phyloP scores from a whole-genome alignment of 2,329 filamentous ascomycete species.

The Clonostachys solani region DNA sequence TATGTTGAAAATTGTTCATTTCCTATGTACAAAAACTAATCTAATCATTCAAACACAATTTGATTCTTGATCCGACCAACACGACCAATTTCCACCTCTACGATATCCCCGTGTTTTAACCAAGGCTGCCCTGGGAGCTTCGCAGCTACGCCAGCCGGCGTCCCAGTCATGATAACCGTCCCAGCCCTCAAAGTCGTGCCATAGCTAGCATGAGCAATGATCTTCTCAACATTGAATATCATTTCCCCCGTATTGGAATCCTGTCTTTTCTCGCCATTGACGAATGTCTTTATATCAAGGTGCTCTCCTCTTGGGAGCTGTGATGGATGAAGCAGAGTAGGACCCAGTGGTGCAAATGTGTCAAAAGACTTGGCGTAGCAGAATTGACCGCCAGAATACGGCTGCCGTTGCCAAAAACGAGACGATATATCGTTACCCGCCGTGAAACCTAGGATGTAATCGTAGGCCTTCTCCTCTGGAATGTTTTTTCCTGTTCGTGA shows the following conservation, averaged over 20 bases:
- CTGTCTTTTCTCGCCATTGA: slow-evolving; percentile 41
- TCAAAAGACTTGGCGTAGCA: slow-evolving; percentile 46
- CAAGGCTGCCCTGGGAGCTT: slow-evolving; percentile 35
- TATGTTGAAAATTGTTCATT: too few species aligned
- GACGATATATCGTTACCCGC: slow-evolving; percentile 49
- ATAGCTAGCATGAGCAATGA: slow-evolving; percentile 41
- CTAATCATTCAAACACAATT: slow-evolving; percentile 30
- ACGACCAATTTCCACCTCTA: slow-evolving; percentile 34
- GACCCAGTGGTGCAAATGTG: slow-evolving; percentile 46
- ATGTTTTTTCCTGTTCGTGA: too few species aligned
- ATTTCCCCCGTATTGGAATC: slow-evolving; percentile 39
- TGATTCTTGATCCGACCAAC: slow-evolving; percentile 25
- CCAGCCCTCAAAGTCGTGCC: slow-evolving; percentile 46
- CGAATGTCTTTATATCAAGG: slow-evolving; percentile 19
- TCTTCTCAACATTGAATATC: slow-evolving; percentile 40
- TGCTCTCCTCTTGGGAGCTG: slow-evolving; percentile 6
- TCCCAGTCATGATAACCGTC: slow-evolving; percentile 45
- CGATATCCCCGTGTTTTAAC: slow-evolving; percentile 33
- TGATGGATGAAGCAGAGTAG: slow-evolving; percentile 18
- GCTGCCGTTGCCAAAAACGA: slow-evolving; percentile 42
- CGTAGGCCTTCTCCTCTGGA: slow-evolving; percentile 36
- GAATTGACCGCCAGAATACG: slow-evolving; percentile 30
- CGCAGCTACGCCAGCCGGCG: slow-evolving; percentile 41
- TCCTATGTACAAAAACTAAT: too few species aligned
- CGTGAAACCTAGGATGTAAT: slow-evolving; percentile 53